A percentile compares a stretch with the other conserved stretches of the same genome.
Conservation (phyloP, 2,329 filamentous ascomycete genomes). For the Talaromyces atroroseus region DNA sequence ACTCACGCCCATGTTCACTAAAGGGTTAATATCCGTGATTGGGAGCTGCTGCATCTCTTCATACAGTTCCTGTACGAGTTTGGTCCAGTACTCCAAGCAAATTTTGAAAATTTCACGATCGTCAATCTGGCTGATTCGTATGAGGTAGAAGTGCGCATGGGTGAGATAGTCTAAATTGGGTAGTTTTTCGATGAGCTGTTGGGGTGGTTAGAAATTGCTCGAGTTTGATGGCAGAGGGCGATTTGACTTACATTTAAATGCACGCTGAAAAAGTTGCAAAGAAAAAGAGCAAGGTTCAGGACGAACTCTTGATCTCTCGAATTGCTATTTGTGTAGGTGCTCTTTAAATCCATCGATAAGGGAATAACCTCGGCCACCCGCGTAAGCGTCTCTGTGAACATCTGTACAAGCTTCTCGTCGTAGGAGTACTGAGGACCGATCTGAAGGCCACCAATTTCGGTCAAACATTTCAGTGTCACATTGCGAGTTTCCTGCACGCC, state of each 20-base stretch:
- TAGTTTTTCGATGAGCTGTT: slow-evolving; percentile 83
- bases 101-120: slow-evolving; percentile 99
- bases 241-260: slow-evolving; percentile 66
- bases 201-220: slow-evolving; percentile 14
- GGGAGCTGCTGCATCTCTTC: slow-evolving; percentile 98
- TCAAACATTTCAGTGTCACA: slow-evolving; percentile 91
- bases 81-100: slow-evolving; percentile 97
- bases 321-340: slow-evolving; percentile 86
- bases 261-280: slow-evolving; percentile 94
- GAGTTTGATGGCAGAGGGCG: slow-evolving; percentile 16
- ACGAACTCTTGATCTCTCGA: slow-evolving; percentile 95
- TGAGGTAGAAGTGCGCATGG: slow-evolving; percentile 96
- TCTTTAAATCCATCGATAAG: slow-evolving; percentile 80
- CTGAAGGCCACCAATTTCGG: slow-evolving; percentile 91
- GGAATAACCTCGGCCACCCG: slow-evolving; percentile 93
- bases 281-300: slow-evolving; percentile 89
- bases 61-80: slow-evolving; percentile 94
- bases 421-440: slow-evolving; percentile 72
- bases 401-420: slow-evolving; percentile 91
- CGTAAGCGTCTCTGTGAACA: slow-evolving; percentile 96
- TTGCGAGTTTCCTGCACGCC: slow-evolving; percentile 94
- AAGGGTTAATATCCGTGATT: slow-evolving; percentile 84
- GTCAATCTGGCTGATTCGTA: slow-evolving; percentile 96
- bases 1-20: slow-evolving; percentile 69
- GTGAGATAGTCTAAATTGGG: slow-evolving; percentile 92